These are phyloP conservation scores for Geotrichum fermentans DNA, from an alignment of 1,139 yeast species.

Conservation along the genomic window DNA sequence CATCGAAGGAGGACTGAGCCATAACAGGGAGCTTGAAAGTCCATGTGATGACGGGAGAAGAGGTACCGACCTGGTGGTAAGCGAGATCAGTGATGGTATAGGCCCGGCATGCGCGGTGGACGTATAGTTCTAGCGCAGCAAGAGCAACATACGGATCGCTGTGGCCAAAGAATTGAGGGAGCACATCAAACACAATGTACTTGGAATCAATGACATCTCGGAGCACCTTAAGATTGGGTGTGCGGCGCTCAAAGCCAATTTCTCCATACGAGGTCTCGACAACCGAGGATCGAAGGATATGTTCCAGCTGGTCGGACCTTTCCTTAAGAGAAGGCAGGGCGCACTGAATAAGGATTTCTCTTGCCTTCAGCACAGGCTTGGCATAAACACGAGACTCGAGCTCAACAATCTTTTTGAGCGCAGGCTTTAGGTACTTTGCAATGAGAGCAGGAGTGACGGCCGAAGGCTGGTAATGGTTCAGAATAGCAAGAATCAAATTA, in stretches of 20 bases:
- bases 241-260: conserved; percentile 60
- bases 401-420: conserved; percentile 75
- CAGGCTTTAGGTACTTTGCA: conserved; percentile 63
- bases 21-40: conserved; percentile 80
- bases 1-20: conserved; percentile 51
- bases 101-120: conserved; percentile 95
- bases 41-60: conserved; percentile 74
- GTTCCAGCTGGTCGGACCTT: conserved; percentile 95
- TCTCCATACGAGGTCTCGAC: conserved; percentile 83
- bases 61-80: conserved; percentile 50
- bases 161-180: conserved; percentile 82
- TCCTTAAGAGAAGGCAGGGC: conserved; percentile 93
- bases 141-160: conserved; percentile 83
- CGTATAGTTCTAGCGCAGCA: conserved; percentile 95
- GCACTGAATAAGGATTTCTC: conserved; percentile 93
- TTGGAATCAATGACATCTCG: conserved; percentile 93
- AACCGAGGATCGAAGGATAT: conserved; percentile 85
- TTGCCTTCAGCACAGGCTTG: conserved; percentile 88
- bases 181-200: conserved; percentile 92
- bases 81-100: conserved; percentile 75
- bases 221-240: conserved; percentile 75
- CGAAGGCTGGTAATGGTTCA: conserved; percentile 65
- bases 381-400: conserved; percentile 89
- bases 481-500: conserved; percentile 77
- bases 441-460: conserved; percentile 53